Percentiles rank a stretch among this genome's conserved stretches.
These are phyloP conservation scores for Colletotrichum eleusines DNA, from an alignment of 2,329 filamentous ascomycete species.

Conservation along the genomic window DNA sequence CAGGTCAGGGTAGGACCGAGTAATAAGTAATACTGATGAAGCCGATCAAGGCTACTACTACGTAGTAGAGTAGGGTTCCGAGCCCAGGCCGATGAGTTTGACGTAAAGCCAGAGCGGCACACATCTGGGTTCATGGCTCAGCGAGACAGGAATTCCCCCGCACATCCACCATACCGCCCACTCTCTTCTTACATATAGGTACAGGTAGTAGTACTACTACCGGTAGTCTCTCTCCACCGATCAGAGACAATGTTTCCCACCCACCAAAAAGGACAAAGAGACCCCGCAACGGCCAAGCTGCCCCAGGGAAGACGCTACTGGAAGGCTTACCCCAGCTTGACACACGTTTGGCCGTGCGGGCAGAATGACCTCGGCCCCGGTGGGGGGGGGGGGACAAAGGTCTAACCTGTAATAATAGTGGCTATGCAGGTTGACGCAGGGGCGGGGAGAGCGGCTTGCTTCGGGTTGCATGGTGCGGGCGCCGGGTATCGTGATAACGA, in stretches of 20 bases:
- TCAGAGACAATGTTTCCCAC: not conserved
- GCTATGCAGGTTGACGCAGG: conserved; percentile 6
- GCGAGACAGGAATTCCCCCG: conserved; percentile 15
- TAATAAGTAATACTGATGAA: too few species aligned
- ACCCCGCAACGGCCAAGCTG: conserved; percentile 10
- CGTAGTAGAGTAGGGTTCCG: too few species aligned
- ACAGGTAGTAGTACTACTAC: too few species aligned
- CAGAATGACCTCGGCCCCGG: conserved; percentile 22
- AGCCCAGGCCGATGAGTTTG: not conserved
- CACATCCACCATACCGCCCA: not conserved
- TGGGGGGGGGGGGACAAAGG: too few species aligned
- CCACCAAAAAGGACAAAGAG: not conserved
- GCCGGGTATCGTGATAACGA: conserved; percentile 24
- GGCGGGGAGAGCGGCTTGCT: conserved; percentile 28
- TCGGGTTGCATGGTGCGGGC: conserved; percentile 8
- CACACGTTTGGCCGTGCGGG: conserved; percentile 10
- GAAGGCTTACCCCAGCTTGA: conserved; percentile 31
- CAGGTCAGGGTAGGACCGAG: too few species aligned
- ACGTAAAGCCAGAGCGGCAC: not conserved
- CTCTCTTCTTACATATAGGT: too few species aligned
- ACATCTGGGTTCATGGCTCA: not conserved
- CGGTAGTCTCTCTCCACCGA: not conserved
- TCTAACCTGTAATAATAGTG: not conserved
- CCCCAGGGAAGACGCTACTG: conserved; percentile 19
- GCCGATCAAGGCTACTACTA: too few species aligned